phyloP scores from a whole-genome alignment of 1,139 yeast species.

The Saccharomyces hybrid region DNA sequence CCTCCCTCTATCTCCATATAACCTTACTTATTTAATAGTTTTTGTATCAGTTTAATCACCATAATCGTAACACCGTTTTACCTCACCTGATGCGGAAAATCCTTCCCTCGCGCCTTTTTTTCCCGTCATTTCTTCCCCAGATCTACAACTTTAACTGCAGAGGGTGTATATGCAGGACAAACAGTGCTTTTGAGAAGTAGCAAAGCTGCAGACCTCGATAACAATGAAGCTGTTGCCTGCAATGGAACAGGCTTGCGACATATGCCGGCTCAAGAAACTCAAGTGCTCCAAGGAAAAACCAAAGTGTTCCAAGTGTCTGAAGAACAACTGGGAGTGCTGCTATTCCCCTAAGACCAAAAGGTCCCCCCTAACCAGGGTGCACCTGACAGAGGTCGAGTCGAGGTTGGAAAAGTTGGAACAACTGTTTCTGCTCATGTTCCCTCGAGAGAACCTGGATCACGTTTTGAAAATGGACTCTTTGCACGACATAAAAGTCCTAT shows the following conservation, averaged over 20 bases:
- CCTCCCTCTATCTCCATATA: constrained; percentile 26
- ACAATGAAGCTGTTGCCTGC: constrained; percentile 1
- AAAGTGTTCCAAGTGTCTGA: constrained; percentile 65
- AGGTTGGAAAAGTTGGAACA: constrained; percentile 50
- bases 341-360: constrained; percentile 73
- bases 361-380: constrained; percentile 75
- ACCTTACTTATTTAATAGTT: background rate
- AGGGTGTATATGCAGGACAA: background rate
- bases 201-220: background rate
- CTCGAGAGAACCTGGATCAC: constrained; percentile 39
- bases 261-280: constrained; percentile 43
- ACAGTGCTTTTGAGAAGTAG: background rate
- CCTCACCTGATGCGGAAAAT: background rate
- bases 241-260: constrained; percentile 37
- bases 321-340: constrained; percentile 65
- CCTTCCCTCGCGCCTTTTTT: background rate
- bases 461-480: constrained; percentile 19
- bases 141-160: background rate
- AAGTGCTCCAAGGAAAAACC: constrained; percentile 67
- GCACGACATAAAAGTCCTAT: constrained; percentile 3
- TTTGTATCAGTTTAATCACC: background rate
- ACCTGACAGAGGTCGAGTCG: constrained; percentile 68
- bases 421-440: constrained; percentile 40
- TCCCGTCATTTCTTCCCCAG: background rate
- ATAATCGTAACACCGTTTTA: background rate